phyloP scores from a whole-genome alignment of 192 early-diverging fungal genomes.

The Coemansia sp. region DNA sequence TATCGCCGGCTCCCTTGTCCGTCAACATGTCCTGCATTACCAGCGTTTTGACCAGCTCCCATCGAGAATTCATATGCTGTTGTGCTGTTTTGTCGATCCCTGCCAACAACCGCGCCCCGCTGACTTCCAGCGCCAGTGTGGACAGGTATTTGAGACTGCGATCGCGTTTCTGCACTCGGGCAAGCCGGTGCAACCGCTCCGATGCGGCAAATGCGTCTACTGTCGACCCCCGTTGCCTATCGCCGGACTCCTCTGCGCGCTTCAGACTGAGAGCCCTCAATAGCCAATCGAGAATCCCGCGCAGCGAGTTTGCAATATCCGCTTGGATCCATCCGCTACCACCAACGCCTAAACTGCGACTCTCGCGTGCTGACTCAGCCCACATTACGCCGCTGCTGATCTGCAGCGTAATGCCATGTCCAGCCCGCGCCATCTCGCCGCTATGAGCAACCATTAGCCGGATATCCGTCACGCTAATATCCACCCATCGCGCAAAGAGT shows the following conservation, averaged over 20 bases:
- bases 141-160: constrained; percentile 44
- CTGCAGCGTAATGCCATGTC: constrained; percentile 45
- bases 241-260: constrained; percentile 1
- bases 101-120: constrained; percentile 32
- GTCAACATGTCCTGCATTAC: constrained; percentile 54
- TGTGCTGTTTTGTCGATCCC: constrained; percentile 36
- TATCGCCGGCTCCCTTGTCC: constrained; percentile 18
- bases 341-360: constrained; percentile 7
- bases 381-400: constrained; percentile 38
- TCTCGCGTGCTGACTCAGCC: constrained; percentile 48
- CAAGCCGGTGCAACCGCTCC: constrained; percentile 11
- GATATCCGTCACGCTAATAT: constrained; percentile 38
- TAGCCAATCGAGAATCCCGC: constrained; percentile 32
- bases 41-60: constrained; percentile 54
- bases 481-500: constrained; percentile 50
- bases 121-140: constrained; percentile 39
- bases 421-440: constrained; percentile 44
- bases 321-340: constrained; percentile 17
- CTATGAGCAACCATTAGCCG: constrained; percentile 40
- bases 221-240: not conserved
- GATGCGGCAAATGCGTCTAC: not conserved
- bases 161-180: constrained; percentile 13
- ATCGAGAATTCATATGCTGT: constrained; percentile 50
- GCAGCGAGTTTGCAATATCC: constrained; percentile 29
- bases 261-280: constrained; percentile 19